Evolutionary conservation across 768 basidiomycete genomes (phyloP).

Genomic region (Solioccasus polychromus): DNA sequence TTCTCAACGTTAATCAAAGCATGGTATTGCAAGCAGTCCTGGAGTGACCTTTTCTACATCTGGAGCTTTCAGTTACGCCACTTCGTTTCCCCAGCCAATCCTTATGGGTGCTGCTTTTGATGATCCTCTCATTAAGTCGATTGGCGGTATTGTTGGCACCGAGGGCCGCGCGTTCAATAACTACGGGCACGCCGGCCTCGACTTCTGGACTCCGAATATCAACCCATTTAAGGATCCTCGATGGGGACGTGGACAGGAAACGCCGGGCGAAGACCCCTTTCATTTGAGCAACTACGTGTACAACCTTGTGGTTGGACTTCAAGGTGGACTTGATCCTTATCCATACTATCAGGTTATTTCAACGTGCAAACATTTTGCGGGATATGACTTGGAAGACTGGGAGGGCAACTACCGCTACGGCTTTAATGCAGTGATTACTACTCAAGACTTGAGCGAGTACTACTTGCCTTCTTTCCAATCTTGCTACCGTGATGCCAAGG

Average conservation of each 20-base stretch:
- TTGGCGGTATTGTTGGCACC: slow-evolving; percentile 52
- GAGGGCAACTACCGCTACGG: slow-evolving; percentile 45
- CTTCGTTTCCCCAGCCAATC: slow-evolving; percentile 59
- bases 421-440: slow-evolving; percentile 52
- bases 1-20: slow-evolving; percentile 31
- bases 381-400: slow-evolving; percentile 59
- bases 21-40: slow-evolving; percentile 53
- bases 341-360: slow-evolving; percentile 51
- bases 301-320: slow-evolving; percentile 51
- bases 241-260: slow-evolving; percentile 63
- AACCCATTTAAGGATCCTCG: slow-evolving; percentile 58
- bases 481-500: slow-evolving; percentile 61
- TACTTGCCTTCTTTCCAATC: slow-evolving; percentile 56
- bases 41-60: slow-evolving; percentile 48
- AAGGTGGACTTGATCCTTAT: slow-evolving; percentile 54
- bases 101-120: slow-evolving; percentile 54
- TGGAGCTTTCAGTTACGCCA: slow-evolving; percentile 55
- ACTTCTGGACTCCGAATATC: slow-evolving; percentile 56
- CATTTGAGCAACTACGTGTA: slow-evolving; percentile 52
- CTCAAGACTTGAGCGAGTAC: slow-evolving; percentile 55
- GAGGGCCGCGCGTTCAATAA: slow-evolving; percentile 62
- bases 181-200: slow-evolving; percentile 47
- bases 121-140: slow-evolving; percentile 45
- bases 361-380: slow-evolving; percentile 61
- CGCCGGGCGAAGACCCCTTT: slow-evolving; percentile 59